Conservation (phyloP, 108 stramenopile genomes). For the Licmophora abbreviata region DNA sequence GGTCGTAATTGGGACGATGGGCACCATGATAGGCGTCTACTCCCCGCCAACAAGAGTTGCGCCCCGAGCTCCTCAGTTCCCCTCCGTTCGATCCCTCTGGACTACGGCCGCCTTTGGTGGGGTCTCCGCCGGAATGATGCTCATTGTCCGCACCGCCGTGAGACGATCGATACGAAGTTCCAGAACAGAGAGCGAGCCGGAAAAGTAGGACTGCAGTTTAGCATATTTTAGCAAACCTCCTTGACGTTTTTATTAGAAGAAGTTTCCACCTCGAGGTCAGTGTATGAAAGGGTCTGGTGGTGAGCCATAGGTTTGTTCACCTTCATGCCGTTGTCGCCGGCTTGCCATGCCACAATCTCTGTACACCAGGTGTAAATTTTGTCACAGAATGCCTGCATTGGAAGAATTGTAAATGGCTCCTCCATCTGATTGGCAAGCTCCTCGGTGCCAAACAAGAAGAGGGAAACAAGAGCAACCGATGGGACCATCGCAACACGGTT, state of each 20-base stretch:
- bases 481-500: conserved; percentile 55
- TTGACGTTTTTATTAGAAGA: too few species aligned
- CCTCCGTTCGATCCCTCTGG: neutral
- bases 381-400: conserved; percentile 41
- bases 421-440: conserved; percentile 64
- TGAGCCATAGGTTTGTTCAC: too few species aligned
- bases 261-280: too few species aligned
- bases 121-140: neutral
- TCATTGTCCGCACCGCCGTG: neutral
- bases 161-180: too few species aligned
- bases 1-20: conserved; percentile 1
- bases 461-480: conserved; percentile 15
- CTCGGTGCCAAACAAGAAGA: conserved; percentile 67
- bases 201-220: too few species aligned
- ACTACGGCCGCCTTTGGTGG: neutral
- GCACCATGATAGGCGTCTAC: neutral
- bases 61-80: neutral
- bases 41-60: neutral
- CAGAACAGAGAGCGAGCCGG: too few species aligned
- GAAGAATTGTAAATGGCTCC: conserved; percentile 72
- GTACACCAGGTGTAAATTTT: conserved; percentile 49
- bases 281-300: too few species aligned
- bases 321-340: conserved; percentile 29
- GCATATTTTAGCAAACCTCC: too few species aligned
- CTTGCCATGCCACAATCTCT: conserved; percentile 47